Conservation (phyloP, 192 early-diverging fungal species). For the Podila epigama region DNA sequence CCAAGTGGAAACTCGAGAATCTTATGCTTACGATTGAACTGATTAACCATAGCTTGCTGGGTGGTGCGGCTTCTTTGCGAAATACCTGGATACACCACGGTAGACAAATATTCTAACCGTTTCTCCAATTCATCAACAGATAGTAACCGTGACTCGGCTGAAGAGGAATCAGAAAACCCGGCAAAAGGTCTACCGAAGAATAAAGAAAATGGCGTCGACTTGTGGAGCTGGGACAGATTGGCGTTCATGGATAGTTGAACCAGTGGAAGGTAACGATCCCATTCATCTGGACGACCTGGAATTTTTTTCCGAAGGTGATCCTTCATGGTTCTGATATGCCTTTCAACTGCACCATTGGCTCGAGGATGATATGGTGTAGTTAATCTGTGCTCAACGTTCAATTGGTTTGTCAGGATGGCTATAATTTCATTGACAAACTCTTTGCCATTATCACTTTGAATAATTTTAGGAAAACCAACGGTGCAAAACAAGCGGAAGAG, state of each 20-base stretch:
- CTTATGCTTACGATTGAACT: not conserved
- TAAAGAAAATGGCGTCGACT: slow-evolving; percentile 39
- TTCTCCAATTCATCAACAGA: not conserved
- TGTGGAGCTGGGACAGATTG: slow-evolving; percentile 1
- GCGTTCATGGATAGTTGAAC: slow-evolving; percentile 42
- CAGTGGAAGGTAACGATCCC: slow-evolving; percentile 38
- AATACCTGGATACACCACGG: slow-evolving; percentile 8
- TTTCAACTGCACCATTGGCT: slow-evolving; percentile 55
- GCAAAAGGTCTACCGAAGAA: slow-evolving; percentile 17
- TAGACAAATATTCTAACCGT: not conserved
- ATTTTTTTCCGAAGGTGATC: slow-evolving; percentile 30
- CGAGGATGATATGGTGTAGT: slow-evolving; percentile 51
- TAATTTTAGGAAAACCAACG: slow-evolving; percentile 31
- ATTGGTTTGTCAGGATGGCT: not conserved
- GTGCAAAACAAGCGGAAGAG: slow-evolving; percentile 25
- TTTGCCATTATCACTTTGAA: slow-evolving; percentile 48
- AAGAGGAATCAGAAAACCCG: not conserved
- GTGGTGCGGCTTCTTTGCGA: slow-evolving; percentile 3
- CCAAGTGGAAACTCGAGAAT: not conserved
- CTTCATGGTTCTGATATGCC: slow-evolving; percentile 20
- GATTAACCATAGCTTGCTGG: slow-evolving; percentile 1
- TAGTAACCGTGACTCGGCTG: not conserved
- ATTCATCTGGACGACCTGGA: not conserved
- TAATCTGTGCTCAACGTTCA: slow-evolving; percentile 37
- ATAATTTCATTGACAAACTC: slow-evolving; percentile 55